Percentiles rank a stretch among this genome's conserved stretches.
Conservation (phyloP, 192 early-diverging fungal species). For the Funneliformis geosporum region DNA sequence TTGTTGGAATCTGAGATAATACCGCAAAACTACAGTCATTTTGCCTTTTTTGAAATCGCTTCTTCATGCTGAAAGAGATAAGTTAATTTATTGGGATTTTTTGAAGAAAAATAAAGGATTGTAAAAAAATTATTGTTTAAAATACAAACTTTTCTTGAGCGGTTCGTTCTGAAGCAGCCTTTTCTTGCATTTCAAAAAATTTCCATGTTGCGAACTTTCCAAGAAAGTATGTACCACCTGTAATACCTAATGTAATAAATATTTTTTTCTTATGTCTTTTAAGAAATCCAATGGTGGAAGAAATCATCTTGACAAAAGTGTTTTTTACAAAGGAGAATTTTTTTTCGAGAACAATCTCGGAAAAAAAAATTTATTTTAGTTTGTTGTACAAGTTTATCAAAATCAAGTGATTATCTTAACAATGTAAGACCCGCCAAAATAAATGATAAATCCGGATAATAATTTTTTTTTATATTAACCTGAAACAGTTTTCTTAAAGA, state of each 20-base stretch:
- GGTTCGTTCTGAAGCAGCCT: slow-evolving; percentile 62
- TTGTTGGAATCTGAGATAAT: slow-evolving; percentile 76
- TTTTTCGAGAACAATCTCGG: background rate
- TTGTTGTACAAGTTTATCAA: too few relatives aligned
- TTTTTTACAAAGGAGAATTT: background rate
- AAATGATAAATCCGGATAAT: too few relatives aligned
- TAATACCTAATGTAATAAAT: slow-evolving; percentile 63
- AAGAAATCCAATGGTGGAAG: slow-evolving; percentile 41
- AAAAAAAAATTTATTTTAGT: background rate
- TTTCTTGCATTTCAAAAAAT: slow-evolving; percentile 71
- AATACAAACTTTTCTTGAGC: slow-evolving; percentile 72
- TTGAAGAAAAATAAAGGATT: slow-evolving; percentile 5
- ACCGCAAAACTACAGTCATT: slow-evolving; percentile 88
- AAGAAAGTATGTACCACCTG: slow-evolving; percentile 72
- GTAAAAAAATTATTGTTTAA: slow-evolving; percentile 24
- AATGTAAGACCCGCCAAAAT: too few relatives aligned
- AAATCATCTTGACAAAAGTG: background rate
- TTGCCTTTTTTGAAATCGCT: slow-evolving; percentile 94
- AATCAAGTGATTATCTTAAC: too few relatives aligned
- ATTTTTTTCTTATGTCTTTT: slow-evolving; percentile 67
- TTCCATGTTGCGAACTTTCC: slow-evolving; percentile 74
- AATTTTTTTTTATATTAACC: too few relatives aligned
- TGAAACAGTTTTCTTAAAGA: too few relatives aligned
- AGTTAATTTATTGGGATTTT: background rate
- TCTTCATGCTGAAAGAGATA: slow-evolving; percentile 61